A percentile compares a stretch with the other conserved stretches of the same genome.
These are phyloP conservation scores for Tetrapisispora pingtungensis DNA, from an alignment of 805 yeast genomes.

Conservation along the genomic window DNA sequence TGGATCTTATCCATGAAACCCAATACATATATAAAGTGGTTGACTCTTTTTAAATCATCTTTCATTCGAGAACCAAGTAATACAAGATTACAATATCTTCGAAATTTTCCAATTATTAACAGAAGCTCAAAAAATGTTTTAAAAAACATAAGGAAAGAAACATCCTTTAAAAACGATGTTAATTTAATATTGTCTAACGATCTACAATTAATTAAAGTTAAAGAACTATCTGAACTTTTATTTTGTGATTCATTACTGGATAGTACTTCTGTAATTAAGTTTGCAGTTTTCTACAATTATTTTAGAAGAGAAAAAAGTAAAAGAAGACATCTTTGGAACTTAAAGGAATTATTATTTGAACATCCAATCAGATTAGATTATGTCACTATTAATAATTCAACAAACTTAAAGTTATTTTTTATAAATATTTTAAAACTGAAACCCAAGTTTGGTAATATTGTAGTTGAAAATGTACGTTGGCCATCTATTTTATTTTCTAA, in stretches of 20 bases:
- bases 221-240: neutral
- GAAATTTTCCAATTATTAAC: neutral
- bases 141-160: neutral
- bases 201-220: neutral
- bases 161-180: neutral
- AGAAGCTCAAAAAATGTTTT: neutral
- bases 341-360: neutral
- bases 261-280: neutral
- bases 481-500: slow-evolving; percentile 12
- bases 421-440: neutral
- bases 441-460: neutral
- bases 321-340: neutral
- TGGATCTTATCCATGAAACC: neutral
- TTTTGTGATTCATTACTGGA: neutral
- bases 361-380: neutral
- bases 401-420: neutral
- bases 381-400: neutral
- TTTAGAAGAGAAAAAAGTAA: neutral
- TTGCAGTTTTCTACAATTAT: neutral
- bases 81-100: neutral
- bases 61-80: neutral
- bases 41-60: neutral
- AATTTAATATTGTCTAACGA: neutral
- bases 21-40: neutral
- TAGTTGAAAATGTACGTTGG: slow-evolving; percentile 10